Percentiles rank a stretch among this genome's conserved stretches.
Evolutionary conservation across 345 rosid species (phyloP).

Genomic region (Gossypium rotundifolium): DNA sequence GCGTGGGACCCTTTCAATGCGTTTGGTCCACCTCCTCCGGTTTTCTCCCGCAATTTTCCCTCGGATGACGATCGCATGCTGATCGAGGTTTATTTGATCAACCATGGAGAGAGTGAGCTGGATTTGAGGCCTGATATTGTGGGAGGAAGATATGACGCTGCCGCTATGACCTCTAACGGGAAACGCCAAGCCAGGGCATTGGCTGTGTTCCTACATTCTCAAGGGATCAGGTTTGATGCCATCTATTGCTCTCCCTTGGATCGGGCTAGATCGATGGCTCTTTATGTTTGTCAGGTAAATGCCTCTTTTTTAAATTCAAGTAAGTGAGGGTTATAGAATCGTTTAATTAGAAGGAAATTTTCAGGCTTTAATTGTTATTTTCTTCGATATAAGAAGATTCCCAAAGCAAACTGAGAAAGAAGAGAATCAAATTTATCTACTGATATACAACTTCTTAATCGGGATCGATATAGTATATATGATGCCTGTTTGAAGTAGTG

Average conservation of each 20-base stretch:
- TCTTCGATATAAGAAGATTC: too few species aligned
- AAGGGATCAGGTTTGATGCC: conserved; percentile 57
- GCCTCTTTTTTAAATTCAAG: not conserved
- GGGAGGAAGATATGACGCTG: conserved; percentile 69
- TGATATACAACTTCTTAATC: too few species aligned
- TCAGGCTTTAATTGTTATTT: not conserved
- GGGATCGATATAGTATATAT: too few species aligned
- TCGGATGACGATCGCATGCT: conserved; percentile 34
- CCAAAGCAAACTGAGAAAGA: too few species aligned
- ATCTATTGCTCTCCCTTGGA: conserved; percentile 74
- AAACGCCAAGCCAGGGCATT: conserved; percentile 89
- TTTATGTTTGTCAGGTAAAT: conserved; percentile 70
- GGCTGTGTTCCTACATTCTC: conserved; percentile 73
- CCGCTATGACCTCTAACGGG: conserved; percentile 63
- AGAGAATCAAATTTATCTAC: too few species aligned
- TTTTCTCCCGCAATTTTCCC: conserved; percentile 33
- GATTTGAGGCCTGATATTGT: conserved; percentile 68
- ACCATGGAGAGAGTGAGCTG: conserved; percentile 78
- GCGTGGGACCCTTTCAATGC: conserved; percentile 96
- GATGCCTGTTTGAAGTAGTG: too few species aligned
- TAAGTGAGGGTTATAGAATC: not conserved
- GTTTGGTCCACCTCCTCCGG: conserved; percentile 60
- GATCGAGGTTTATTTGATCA: conserved; percentile 61
- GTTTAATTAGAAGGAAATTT: not conserved
- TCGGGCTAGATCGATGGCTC: conserved; percentile 80